phyloP scores from a whole-genome alignment of 106 monocot genomes.

The Gastrodia elata region DNA sequence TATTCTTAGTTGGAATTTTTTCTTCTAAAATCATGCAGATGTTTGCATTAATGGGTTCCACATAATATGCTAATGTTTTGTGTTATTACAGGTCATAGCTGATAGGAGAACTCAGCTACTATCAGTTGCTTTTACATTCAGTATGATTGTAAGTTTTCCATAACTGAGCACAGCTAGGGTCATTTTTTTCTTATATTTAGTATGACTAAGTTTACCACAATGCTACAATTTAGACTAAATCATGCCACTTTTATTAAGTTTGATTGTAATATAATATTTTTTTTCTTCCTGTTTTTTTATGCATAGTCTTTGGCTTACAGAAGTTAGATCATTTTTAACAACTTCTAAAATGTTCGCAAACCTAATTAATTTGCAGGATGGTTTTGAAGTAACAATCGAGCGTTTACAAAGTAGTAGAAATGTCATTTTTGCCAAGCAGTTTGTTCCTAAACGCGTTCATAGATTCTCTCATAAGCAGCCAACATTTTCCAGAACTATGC shows the following conservation, averaged over 20 bases:
- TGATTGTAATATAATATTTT: too few relatives aligned
- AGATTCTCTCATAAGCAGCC: not conserved
- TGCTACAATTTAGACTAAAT: too few relatives aligned
- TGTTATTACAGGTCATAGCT: conserved; percentile 39
- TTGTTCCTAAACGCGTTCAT: not conserved
- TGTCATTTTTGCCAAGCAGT: not conserved
- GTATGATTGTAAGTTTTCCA: conserved; percentile 32
- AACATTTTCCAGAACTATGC: conserved; percentile 2
- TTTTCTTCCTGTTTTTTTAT: too few relatives aligned
- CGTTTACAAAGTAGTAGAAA: not conserved
- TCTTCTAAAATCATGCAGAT: conserved; percentile 3
- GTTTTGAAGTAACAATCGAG: not conserved
- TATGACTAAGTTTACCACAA: too few relatives aligned
- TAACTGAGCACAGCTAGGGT: too few relatives aligned
- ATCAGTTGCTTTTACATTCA: conserved; percentile 44
- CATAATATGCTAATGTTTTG: not conserved
- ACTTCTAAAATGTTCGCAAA: not conserved
- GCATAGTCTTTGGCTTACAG: too few relatives aligned
- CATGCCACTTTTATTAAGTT: too few relatives aligned
- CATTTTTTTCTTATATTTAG: too few relatives aligned
- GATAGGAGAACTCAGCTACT: conserved; percentile 45
- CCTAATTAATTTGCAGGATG: not conserved
- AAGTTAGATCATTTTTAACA: too few relatives aligned
- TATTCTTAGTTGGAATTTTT: not conserved
- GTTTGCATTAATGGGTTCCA: not conserved